A percentile compares a stretch with the other conserved stretches of the same genome.
Evolutionary conservation across 1,284 basidiomycete genomes (phyloP).

Genomic region (Ganoderma lucidum): DNA sequence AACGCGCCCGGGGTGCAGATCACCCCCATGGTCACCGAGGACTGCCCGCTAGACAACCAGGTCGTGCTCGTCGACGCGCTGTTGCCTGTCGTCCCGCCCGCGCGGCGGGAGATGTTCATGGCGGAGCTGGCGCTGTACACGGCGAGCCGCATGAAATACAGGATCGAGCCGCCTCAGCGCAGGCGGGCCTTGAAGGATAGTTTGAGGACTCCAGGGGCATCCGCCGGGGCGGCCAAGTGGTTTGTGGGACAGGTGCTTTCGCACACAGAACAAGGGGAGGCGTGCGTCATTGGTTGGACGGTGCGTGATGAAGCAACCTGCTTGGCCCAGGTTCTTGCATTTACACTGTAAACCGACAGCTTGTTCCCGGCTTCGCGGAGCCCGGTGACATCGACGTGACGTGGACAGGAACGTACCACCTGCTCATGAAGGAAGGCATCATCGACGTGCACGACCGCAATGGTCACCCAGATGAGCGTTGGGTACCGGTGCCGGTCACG

Average conservation of each 20-base stretch:
- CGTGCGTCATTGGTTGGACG: slow-evolving; percentile 29
- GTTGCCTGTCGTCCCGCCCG: slow-evolving; percentile 12
- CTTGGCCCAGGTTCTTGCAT: neutral
- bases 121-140: slow-evolving; percentile 4
- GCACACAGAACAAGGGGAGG: neutral
- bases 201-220: neutral
- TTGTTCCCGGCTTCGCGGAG: neutral
- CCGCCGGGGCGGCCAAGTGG: slow-evolving; percentile 1
- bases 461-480: neutral
- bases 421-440: slow-evolving; percentile 6
- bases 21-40: slow-evolving; percentile 18
- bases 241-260: slow-evolving; percentile 30
- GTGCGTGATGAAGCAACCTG: slow-evolving; percentile 8
- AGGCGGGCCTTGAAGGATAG: neutral
- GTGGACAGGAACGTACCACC: neutral
- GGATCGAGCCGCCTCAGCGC: slow-evolving; percentile 1
- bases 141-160: slow-evolving; percentile 5
- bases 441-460: neutral
- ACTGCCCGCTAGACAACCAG: slow-evolving; percentile 28
- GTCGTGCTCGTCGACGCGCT: slow-evolving; percentile 26
- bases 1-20: slow-evolving; percentile 14
- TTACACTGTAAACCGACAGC: neutral
- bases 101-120: slow-evolving; percentile 7
- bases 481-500: slow-evolving; percentile 6
- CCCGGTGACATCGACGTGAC: neutral